These are phyloP conservation scores for Aspergillus asperescens DNA, from an alignment of 495 filamentous ascomycete genomes.

Conservation along the genomic window DNA sequence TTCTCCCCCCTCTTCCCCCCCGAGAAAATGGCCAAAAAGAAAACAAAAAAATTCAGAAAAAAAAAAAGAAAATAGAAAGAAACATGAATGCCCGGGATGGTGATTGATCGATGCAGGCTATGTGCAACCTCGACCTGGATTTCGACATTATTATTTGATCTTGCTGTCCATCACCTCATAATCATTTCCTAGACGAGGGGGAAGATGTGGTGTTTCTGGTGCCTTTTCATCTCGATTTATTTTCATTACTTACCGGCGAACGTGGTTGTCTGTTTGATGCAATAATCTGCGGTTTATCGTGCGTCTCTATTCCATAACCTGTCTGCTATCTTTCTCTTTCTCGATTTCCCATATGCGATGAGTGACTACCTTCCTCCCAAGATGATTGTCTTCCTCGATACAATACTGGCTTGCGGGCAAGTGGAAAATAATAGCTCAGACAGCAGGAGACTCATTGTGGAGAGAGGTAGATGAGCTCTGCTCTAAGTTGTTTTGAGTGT, in stretches of 20 bases:
- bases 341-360: constrained; percentile 17
- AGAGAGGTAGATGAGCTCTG: not conserved
- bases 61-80: constrained; percentile 21
- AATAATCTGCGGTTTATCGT: constrained; percentile 23
- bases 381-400: constrained; percentile 8
- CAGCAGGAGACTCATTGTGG: constrained; percentile 11
- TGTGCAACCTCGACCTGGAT: constrained; percentile 32
- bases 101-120: constrained; percentile 31
- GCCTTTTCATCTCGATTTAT: constrained; percentile 31
- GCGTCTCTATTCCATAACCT: constrained; percentile 18
- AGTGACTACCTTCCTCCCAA: constrained; percentile 4
- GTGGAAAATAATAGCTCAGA: constrained; percentile 16
- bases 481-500: constrained; percentile 11
- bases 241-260: constrained; percentile 24
- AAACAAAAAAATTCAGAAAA: constrained; percentile 15
- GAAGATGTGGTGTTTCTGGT: constrained; percentile 47
- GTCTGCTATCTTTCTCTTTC: constrained; percentile 11
- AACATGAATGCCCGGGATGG: constrained; percentile 21
- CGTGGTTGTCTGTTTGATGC: constrained; percentile 20
- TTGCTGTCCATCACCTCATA: constrained; percentile 30
- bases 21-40: constrained; percentile 15
- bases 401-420: constrained; percentile 17
- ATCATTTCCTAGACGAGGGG: constrained; percentile 38
- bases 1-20: not conserved
- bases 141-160: constrained; percentile 28